A percentile compares a stretch with the other conserved stretches of the same genome.
Conservation (phyloP, 2,329 filamentous ascomycete species). For the Hypoxylon sp. region DNA sequence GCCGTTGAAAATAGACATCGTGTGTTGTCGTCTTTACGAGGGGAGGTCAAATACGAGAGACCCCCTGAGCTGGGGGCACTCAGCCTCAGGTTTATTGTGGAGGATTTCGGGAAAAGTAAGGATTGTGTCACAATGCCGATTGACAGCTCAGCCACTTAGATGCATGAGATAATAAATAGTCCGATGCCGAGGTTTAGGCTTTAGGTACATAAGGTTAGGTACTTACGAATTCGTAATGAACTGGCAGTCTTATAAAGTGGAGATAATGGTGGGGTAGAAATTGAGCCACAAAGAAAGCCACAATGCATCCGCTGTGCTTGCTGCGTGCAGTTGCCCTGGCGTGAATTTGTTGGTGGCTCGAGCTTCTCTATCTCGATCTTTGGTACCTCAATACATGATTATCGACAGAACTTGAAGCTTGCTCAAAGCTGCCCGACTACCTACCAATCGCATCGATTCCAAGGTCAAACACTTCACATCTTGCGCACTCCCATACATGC, state of each 20-base stretch:
- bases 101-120: slow-evolving; percentile 11
- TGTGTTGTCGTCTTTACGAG: too few relatives aligned
- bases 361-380: slow-evolving; percentile 14
- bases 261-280: too few relatives aligned
- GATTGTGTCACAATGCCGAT: too few relatives aligned
- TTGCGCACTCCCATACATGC: neutral
- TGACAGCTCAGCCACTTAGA: slow-evolving; percentile 3
- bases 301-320: too few relatives aligned
- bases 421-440: slow-evolving; percentile 17
- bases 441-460: slow-evolving; percentile 4
- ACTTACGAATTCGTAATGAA: too few relatives aligned
- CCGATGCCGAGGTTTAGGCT: neutral
- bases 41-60: neutral
- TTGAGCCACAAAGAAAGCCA: too few relatives aligned
- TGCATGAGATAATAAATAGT: slow-evolving; percentile 10
- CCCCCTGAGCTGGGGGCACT: slow-evolving; percentile 8
- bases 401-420: slow-evolving; percentile 9
- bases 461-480: neutral
- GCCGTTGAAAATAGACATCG: too few relatives aligned
- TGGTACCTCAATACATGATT: neutral
- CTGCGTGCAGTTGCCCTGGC: too few relatives aligned
- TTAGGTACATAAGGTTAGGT: neutral
- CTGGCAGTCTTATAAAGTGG: too few relatives aligned
- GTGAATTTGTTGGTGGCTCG: slow-evolving; percentile 19
- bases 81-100: slow-evolving; percentile 24